phyloP scores from a whole-genome alignment of 805 yeast genomes.

The Priceomyces fermenticarens region DNA sequence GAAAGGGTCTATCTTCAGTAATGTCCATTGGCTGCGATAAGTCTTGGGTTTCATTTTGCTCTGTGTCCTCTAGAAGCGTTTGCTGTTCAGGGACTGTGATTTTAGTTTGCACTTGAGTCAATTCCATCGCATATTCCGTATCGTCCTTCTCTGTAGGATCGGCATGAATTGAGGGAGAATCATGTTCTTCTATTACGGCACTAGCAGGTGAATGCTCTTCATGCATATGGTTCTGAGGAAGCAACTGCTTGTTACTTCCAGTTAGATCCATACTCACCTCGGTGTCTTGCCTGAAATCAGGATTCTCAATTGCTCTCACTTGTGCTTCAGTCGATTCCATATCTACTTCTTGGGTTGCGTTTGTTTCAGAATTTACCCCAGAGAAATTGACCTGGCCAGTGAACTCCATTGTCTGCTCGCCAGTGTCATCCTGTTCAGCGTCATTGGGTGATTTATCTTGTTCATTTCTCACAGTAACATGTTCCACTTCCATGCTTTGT shows the following conservation, averaged over 20 bases:
- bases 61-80: background rate
- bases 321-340: slow-evolving; percentile 23
- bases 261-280: slow-evolving; percentile 1
- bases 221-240: background rate
- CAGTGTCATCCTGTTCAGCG: slow-evolving; percentile 12
- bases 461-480: slow-evolving; percentile 3
- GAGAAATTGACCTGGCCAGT: slow-evolving; percentile 13
- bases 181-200: background rate
- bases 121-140: slow-evolving; percentile 15
- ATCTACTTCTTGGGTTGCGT: slow-evolving; percentile 15
- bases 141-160: slow-evolving; percentile 1
- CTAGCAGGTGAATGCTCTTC: slow-evolving; percentile 1
- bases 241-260: background rate
- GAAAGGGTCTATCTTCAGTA: slow-evolving; percentile 11
- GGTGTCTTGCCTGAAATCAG: background rate
- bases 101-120: slow-evolving; percentile 1
- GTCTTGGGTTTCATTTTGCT: background rate
- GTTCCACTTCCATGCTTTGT: slow-evolving; percentile 5
- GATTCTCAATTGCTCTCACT: slow-evolving; percentile 1
- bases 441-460: background rate
- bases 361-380: background rate
- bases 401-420: slow-evolving; percentile 29
- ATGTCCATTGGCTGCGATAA: slow-evolving; percentile 20
- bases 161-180: background rate
- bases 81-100: background rate